Percentiles rank a stretch among this genome's conserved stretches.
These are phyloP conservation scores for Didymella arachidicola DNA, from an alignment of 2,329 filamentous ascomycete species.

Conservation along the genomic window DNA sequence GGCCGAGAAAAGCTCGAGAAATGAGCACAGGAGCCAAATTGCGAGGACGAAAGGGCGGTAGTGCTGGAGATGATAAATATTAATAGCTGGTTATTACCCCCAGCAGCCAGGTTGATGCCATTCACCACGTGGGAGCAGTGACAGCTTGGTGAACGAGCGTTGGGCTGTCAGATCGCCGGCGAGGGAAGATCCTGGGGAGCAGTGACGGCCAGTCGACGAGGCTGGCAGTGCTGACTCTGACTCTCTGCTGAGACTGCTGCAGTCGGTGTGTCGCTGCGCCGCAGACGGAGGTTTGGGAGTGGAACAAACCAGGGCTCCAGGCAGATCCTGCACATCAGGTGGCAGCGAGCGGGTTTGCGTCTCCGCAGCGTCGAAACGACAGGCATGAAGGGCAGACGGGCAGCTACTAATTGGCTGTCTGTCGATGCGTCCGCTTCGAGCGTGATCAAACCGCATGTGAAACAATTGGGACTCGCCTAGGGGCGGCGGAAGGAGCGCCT, in stretches of 20 bases:
- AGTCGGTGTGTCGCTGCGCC: slow-evolving; percentile 5
- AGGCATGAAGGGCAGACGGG: slow-evolving; percentile 15
- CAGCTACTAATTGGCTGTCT: slow-evolving; percentile 16
- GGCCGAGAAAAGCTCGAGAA: slow-evolving; percentile 7
- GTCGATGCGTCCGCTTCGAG: slow-evolving; percentile 31
- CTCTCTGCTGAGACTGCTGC: not conserved
- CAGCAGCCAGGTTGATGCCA: slow-evolving; percentile 18
- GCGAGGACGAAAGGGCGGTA: slow-evolving; percentile 11
- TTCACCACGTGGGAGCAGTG: slow-evolving; percentile 20
- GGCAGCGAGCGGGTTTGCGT: slow-evolving; percentile 9
- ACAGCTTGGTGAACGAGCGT: slow-evolving; percentile 17
- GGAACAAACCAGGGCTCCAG: slow-evolving; percentile 3
- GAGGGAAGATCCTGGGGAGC: slow-evolving; percentile 8
- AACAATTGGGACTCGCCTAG: slow-evolving; percentile 37
- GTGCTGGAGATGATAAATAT: slow-evolving; percentile 22
- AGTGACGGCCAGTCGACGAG: not conserved
- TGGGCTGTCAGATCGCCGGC: slow-evolving; percentile 15
- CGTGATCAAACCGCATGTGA: slow-evolving; percentile 45
- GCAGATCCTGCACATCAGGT: slow-evolving; percentile 15
- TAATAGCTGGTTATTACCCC: slow-evolving; percentile 15
- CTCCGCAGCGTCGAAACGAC: slow-evolving; percentile 16
- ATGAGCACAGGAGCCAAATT: slow-evolving; percentile 10
- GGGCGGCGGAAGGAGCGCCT: slow-evolving; percentile 16
- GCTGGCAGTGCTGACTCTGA: not conserved
- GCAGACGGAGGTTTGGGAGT: slow-evolving; percentile 14